phyloP scores from a whole-genome alignment of 2,329 filamentous ascomycete genomes.

The Fusarium cicatricum region DNA sequence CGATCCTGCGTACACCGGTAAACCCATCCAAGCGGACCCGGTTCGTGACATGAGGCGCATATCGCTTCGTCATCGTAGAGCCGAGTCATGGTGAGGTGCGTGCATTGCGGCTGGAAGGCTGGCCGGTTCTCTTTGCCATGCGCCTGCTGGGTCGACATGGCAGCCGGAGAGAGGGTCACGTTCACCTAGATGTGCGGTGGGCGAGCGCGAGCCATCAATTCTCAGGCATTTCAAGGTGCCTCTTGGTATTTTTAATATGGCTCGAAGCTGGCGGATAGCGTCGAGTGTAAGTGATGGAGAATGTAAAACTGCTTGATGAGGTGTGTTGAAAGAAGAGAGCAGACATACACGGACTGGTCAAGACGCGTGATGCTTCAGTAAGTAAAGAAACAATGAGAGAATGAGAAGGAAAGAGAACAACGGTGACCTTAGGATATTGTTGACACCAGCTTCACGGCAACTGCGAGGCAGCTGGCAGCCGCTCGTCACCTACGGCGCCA shows the following conservation, averaged over 20 bases:
- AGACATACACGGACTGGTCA: not conserved
- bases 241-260: not conserved
- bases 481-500: not conserved
- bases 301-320: constrained; percentile 20
- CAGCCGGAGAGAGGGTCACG: not conserved
- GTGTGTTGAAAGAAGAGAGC: not conserved
- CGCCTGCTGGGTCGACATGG: constrained; percentile 27
- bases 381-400: not conserved
- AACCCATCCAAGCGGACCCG: constrained; percentile 72
- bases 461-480: constrained; percentile 35
- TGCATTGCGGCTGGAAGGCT: constrained; percentile 59
- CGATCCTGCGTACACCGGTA: constrained; percentile 76
- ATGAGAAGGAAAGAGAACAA: no score
- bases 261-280: not conserved
- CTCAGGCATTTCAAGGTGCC: not conserved
- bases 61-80: constrained; percentile 61
- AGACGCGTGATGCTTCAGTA: not conserved
- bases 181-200: no score
- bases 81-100: constrained; percentile 73
- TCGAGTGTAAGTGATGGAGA: constrained; percentile 16
- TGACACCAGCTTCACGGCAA: constrained; percentile 14
- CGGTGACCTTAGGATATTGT: not conserved
- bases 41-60: constrained; percentile 67
- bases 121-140: constrained; percentile 16
- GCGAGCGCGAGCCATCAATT: not conserved